Evolutionary conservation across 345 rosid species (phyloP), one percentile per base, ranked within the genome.

Genomic region (Ceriops tagal): DNA sequence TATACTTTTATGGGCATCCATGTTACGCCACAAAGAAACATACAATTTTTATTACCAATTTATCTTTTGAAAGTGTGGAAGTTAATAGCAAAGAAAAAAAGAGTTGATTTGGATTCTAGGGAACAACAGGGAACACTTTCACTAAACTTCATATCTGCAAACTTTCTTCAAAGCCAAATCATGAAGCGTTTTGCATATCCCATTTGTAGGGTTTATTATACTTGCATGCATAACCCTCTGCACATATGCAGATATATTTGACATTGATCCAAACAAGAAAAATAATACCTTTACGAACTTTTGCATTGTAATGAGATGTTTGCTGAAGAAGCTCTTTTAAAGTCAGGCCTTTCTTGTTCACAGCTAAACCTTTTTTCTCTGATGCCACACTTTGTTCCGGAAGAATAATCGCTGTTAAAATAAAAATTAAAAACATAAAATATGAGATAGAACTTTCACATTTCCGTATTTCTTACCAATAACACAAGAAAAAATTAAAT

Each of bases 321-420:
- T 91, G 97, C 68, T 75, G 83, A 34, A 93, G 89, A 70, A 93
- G 97, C 73, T 92, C 97, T 34, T 85, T 73, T 77, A 93, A 78
- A 69, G 96, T 87, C 84, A 91, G 79, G n/a, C 97, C 97, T 74
- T 87, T 93, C 88, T 85, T 93, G 78, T 80, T 91, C 49, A 91
- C 85, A 63, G 98, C 97, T 20, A 87, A 79, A 43, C 89, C 97
- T n/a, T 75, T 69, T 82, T 87, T 93, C 57, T 89, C 90, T 0
- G 88, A 82, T 9, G 87, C 96, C 71, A 93, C 81, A 78, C 93
- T 93, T 74, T 93, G 97, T 79, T 91, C 95, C 20, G 96, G 98
- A 75, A 93, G 90, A 71, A 89, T 39, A 75, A 93, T 93, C 0
- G 96, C 99, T 95, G 81, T 61, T 27, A 53, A 26, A 22, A 7